These are phyloP conservation scores for Leishmania amazonensis DNA, from an alignment of 208 protist genomes.

Conservation along the genomic window DNA sequence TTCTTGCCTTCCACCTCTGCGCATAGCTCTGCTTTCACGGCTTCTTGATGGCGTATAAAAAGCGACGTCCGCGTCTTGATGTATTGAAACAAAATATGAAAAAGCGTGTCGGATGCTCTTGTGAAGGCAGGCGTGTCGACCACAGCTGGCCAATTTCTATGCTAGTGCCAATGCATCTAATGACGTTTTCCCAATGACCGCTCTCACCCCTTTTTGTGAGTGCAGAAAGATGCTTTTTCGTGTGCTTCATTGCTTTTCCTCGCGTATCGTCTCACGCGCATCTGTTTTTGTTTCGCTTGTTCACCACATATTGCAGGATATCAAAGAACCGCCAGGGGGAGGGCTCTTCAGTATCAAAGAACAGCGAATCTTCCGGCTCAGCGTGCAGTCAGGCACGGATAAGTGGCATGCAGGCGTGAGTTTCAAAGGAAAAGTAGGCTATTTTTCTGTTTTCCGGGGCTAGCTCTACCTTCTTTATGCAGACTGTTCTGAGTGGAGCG, in stretches of 20 bases:
- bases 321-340: background rate
- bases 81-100: too few species aligned
- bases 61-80: background rate
- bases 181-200: background rate
- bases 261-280: too few species aligned
- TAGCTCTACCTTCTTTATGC: background rate
- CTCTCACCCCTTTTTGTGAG: background rate
- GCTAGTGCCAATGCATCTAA: background rate
- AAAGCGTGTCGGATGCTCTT: background rate
- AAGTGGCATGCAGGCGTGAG: background rate
- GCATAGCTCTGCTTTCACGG: background rate
- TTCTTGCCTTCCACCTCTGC: background rate
- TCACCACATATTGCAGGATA: background rate
- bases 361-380: background rate
- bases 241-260: background rate
- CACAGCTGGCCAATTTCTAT: background rate
- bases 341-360: background rate
- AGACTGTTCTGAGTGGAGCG: background rate
- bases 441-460: background rate
- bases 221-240: background rate
- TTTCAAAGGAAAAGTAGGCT: background rate
- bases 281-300: background rate
- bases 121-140: background rate
- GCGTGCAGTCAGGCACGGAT: background rate
- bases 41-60: background rate